These are phyloP conservation scores for Globisporangium iwayamae DNA, from an alignment of 352 stramenopile species.

Conservation along the genomic window DNA sequence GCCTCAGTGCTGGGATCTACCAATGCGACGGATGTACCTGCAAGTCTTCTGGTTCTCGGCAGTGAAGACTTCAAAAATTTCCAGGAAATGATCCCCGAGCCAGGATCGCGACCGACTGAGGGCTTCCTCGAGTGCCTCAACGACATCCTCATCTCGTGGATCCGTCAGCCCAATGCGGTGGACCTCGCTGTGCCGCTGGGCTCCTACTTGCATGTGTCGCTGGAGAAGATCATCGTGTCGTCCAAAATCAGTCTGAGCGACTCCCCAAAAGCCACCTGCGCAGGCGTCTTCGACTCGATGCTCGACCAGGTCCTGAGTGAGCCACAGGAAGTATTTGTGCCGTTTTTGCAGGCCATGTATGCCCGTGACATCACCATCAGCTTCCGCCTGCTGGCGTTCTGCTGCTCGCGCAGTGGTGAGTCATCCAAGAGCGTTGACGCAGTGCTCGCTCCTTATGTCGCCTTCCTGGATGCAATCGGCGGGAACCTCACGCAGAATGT, in stretches of 20 bases:
- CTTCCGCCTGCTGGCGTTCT: slow-evolving; percentile 74
- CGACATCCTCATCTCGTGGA: slow-evolving; percentile 83
- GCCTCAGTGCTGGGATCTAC: slow-evolving; percentile 15
- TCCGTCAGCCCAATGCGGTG: slow-evolving; percentile 68
- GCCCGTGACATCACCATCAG: slow-evolving; percentile 66
- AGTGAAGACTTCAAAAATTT: slow-evolving; percentile 79
- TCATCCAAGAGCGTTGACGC: slow-evolving; percentile 45
- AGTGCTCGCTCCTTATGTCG: slow-evolving; percentile 57
- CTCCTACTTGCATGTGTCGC: slow-evolving; percentile 54
- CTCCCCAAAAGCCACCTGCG: slow-evolving; percentile 57
- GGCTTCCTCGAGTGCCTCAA: slow-evolving; percentile 79
- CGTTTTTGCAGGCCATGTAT: slow-evolving; percentile 81
- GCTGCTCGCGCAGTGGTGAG: slow-evolving; percentile 45
- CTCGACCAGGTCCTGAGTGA: slow-evolving; percentile 79
- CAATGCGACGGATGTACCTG: slow-evolving; percentile 40
- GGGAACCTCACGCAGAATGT: slow-evolving; percentile 44
- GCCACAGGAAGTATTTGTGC: slow-evolving; percentile 60
- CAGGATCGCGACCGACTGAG: slow-evolving; percentile 55
- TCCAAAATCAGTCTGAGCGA: slow-evolving; percentile 65
- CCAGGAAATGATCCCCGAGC: slow-evolving; percentile 65
- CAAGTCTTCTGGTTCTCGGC: slow-evolving; percentile 53
- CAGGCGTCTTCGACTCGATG: slow-evolving; percentile 73
- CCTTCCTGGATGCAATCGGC: slow-evolving; percentile 57
- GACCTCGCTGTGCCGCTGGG: slow-evolving; percentile 59
- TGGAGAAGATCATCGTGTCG: slow-evolving; percentile 76